These are phyloP conservation scores for Pleurotus tuoliensis DNA, from an alignment of 768 basidiomycete species.

Conservation along the genomic window DNA sequence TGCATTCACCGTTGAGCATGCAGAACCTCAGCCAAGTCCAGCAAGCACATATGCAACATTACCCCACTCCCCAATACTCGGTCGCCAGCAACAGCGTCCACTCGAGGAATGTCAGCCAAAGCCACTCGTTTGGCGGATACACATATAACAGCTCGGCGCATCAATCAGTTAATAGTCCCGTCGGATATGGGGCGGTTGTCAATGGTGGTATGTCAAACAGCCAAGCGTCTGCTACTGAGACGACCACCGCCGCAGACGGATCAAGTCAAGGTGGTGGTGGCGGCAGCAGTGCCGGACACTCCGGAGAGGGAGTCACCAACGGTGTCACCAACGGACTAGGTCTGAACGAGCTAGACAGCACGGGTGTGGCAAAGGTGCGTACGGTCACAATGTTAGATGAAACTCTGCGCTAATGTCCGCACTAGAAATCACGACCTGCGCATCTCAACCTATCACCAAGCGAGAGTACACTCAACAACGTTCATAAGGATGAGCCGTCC, in stretches of 20 bases:
- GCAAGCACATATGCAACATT: conserved; percentile 4
- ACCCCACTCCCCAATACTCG: conserved; percentile 7
- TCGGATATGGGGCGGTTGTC: conserved; percentile 13
- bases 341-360: background rate
- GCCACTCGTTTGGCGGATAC: conserved; percentile 26
- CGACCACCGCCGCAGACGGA: background rate
- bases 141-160: conserved; percentile 30
- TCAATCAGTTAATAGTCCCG: conserved; percentile 41
- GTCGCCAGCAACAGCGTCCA: conserved; percentile 17
- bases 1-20: conserved; percentile 14
- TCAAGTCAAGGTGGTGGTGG: background rate
- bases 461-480: conserved; percentile 49
- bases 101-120: conserved; percentile 39
- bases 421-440: conserved; percentile 42
- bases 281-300: background rate
- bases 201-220: background rate
- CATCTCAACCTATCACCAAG: conserved; percentile 58
- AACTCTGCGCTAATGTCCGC: background rate
- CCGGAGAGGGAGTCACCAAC: background rate
- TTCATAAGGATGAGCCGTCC: conserved; percentile 20
- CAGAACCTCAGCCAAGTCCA: conserved; percentile 14
- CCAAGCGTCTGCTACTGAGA: background rate
- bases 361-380: conserved; percentile 17
- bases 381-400: background rate
- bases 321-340: conserved; percentile 12